Percentiles rank a stretch among this genome's conserved stretches.
phyloP scores from a whole-genome alignment of 257 asterid species.

The Leptodermis oblonga region DNA sequence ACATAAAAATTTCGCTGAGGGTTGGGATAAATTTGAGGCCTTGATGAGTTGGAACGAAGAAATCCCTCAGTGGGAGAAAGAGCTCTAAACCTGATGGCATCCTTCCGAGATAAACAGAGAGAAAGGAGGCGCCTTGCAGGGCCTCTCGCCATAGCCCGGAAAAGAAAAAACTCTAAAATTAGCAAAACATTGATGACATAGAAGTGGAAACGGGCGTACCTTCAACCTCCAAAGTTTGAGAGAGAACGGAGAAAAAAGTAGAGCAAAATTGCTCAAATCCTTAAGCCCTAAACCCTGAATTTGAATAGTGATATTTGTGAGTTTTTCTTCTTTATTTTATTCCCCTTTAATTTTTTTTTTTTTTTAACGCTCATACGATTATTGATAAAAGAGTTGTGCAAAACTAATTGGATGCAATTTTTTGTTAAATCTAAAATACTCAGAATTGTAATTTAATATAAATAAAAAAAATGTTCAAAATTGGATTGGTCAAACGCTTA shows the following conservation, averaged over 20 bases:
- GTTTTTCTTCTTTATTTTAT: not conserved
- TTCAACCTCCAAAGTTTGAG: not conserved
- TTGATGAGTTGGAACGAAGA: constrained; percentile 30
- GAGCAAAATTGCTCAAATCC: constrained; percentile 6
- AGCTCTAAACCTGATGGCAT: constrained; percentile 24
- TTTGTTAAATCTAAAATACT: too few species aligned
- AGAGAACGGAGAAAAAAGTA: not conserved
- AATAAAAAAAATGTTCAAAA: too few species aligned
- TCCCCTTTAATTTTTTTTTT: too few species aligned
- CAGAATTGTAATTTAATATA: too few species aligned
- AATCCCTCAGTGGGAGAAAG: constrained; percentile 25
- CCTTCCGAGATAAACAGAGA: constrained; percentile 35
- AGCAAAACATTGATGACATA: not conserved
- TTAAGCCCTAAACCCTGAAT: constrained; percentile 22
- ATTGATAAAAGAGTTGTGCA: too few species aligned
- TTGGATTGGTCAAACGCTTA: too few species aligned
- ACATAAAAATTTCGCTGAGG: constrained; percentile 12
- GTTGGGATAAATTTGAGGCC: constrained; percentile 18
- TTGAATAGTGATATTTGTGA: not conserved
- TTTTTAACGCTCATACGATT: too few species aligned
- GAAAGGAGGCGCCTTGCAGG: constrained; percentile 40
- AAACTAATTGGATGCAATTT: too few species aligned
- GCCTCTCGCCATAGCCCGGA: constrained; percentile 59
- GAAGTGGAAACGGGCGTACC: not conserved
- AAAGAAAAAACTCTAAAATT: not conserved